Conservation (phyloP, 2,329 filamentous ascomycete species). For the Pseudogymnoascus sp. region DNA sequence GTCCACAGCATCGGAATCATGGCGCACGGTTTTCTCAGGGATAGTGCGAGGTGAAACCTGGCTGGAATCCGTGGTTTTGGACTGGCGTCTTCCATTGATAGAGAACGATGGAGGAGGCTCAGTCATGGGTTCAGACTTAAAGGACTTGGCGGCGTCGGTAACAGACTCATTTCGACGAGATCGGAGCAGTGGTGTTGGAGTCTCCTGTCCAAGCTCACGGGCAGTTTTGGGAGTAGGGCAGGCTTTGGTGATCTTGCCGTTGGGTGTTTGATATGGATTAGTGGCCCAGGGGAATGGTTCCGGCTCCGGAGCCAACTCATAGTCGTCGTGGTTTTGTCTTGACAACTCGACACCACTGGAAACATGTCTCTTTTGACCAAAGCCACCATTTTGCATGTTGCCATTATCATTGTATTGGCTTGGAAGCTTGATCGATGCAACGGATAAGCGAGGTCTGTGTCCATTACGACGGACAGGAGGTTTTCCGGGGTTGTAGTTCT, state of each 20-base stretch:
- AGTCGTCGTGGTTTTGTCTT: neutral
- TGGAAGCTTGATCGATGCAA: neutral
- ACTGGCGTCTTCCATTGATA: neutral
- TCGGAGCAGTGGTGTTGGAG: neutral
- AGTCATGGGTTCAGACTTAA: neutral
- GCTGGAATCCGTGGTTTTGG: neutral
- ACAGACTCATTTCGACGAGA: neutral
- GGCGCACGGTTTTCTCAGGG: neutral
- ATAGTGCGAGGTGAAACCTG: neutral
- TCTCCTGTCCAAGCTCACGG: slow-evolving; percentile 8
- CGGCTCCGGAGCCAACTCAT: neutral
- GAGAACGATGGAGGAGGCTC: neutral
- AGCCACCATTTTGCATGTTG: neutral
- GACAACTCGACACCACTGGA: neutral
- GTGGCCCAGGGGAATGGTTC: neutral
- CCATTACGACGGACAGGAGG: neutral
- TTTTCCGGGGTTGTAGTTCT: neutral
- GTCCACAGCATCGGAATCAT: neutral
- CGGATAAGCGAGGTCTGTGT: neutral
- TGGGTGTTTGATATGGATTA: neutral
- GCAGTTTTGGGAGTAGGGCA: neutral
- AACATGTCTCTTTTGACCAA: neutral
- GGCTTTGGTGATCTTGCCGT: neutral
- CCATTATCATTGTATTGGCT: neutral
- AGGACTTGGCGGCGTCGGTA: neutral